Evolutionary conservation across 1,284 basidiomycete species (phyloP).

Genomic region (Ceratobasidium sp.): DNA sequence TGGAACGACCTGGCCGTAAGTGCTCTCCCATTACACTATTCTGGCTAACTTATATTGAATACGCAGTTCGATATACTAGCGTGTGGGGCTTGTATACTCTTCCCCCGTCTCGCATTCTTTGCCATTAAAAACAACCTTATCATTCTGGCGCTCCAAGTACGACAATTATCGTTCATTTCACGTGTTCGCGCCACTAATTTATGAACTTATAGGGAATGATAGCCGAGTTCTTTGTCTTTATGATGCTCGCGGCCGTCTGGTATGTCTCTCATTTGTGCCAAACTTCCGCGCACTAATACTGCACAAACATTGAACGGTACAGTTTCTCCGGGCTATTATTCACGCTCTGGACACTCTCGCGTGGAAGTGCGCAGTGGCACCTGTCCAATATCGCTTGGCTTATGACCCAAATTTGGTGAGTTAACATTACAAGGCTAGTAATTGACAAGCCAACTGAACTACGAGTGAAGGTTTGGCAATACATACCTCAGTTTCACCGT

Average conservation of each 20-base stretch:
- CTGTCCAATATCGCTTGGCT: slow-evolving; percentile 76
- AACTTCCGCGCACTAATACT: neutral
- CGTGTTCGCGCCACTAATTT: neutral
- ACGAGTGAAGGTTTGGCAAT: slow-evolving; percentile 60
- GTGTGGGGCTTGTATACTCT: slow-evolving; percentile 88
- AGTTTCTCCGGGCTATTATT: slow-evolving; percentile 87
- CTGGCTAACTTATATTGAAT: neutral
- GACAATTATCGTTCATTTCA: neutral
- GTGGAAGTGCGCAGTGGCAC: slow-evolving; percentile 68
- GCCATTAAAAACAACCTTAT: slow-evolving; percentile 86
- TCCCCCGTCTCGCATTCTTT: slow-evolving; percentile 89
- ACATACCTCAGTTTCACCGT: slow-evolving; percentile 77
- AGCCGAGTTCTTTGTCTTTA: slow-evolving; percentile 86
- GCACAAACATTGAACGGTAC: neutral
- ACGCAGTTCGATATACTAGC: slow-evolving; percentile 81
- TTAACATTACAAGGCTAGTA: slow-evolving; percentile 31
- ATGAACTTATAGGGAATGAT: slow-evolving; percentile 59
- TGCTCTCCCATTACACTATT: slow-evolving; percentile 52
- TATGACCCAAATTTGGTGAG: slow-evolving; percentile 79
- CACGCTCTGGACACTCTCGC: slow-evolving; percentile 78
- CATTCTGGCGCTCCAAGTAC: slow-evolving; percentile 65
- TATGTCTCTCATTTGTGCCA: slow-evolving; percentile 49
- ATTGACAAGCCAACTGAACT: neutral
- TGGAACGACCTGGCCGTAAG: slow-evolving; percentile 72
- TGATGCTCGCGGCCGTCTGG: slow-evolving; percentile 82